phyloP scores from a whole-genome alignment of 805 yeast genomes.

The Lachancea thermotolerans region DNA sequence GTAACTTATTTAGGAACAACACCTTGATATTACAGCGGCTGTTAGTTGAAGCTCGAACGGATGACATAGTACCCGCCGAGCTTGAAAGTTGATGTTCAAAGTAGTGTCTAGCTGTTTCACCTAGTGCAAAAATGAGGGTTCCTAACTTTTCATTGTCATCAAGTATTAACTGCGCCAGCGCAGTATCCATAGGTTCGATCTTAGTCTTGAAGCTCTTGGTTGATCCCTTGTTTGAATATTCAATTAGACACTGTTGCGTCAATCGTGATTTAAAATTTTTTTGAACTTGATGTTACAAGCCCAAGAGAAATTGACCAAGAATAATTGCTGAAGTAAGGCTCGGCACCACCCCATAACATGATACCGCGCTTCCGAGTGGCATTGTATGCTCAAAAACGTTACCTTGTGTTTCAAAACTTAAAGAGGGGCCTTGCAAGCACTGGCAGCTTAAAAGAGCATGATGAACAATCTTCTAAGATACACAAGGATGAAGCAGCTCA shows the following conservation, averaged over 20 bases:
- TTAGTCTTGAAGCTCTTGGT: background rate
- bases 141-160: constrained; percentile 2
- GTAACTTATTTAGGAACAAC: constrained; percentile 26
- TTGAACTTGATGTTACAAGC: background rate
- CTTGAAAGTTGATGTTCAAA: constrained; percentile 18
- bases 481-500: background rate
- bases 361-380: background rate
- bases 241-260: background rate
- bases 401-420: background rate
- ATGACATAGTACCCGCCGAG: constrained; percentile 12
- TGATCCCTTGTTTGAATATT: background rate
- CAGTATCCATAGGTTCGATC: constrained; percentile 3
- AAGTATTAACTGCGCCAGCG: constrained; percentile 5
- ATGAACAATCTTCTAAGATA: no score
- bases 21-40: constrained; percentile 18
- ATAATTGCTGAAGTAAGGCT: background rate
- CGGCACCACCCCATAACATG: background rate
- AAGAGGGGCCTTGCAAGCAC: background rate
- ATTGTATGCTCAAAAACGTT: background rate
- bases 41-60: constrained; percentile 12
- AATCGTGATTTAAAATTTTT: background rate
- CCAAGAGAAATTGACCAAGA: background rate
- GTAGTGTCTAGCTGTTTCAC: constrained; percentile 19
- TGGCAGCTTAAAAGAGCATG: background rate
- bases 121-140: constrained; percentile 24